Evolutionary conservation across 2,329 filamentous ascomycete genomes (phyloP), one percentile per base, ranked within the genome.

Genomic region (Pestalotiopsis sp.): DNA sequence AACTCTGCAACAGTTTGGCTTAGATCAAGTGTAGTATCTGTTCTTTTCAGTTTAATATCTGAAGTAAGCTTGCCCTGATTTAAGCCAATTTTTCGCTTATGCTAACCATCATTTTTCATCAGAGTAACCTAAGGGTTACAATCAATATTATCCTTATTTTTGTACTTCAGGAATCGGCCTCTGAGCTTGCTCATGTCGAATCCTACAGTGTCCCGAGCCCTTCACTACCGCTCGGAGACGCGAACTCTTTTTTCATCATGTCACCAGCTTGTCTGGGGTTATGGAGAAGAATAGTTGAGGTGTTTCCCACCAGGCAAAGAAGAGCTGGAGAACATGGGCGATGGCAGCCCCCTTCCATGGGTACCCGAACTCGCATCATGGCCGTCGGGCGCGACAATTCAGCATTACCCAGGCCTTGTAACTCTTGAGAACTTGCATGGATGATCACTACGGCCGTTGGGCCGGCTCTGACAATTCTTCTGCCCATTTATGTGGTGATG

Each of bases 121-220:
- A 30, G 26, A 94, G 87, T 86, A 85, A 84, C 85, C 89, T 88
- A 92, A 83, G 85, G 89, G 85, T 84, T 84, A 85, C 85, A 88
- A 87, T 86, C 85, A 84, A 89, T 90, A 93, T 94, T 94, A 93
- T 88, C 89, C 90, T 85, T 86, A 93, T 94, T 92, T 91, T 93
- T 93, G 26, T 85, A 73, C 80, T 68, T 74, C 69, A 73, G 86
- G 81, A 78, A 77, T 73, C 77, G 72, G 73, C 86, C 89, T 87
- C 90, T 92, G 89, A 85, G 89, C 91, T 92, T 92, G 91, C 89
- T 82, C 85, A 91, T 86, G 86, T 79, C 79, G 78, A 74, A 77
- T 78, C 76, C 80, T 89, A 92, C 87, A 81, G 91, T 92, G 90
- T 92, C 89, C 88, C 0, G 86, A 84, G 85, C 89, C 89, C 88